A percentile compares a stretch with the other conserved stretches of the same genome.
These are phyloP conservation scores for Colletotrichum sp. DNA, from an alignment of 2,329 filamentous ascomycete species.

Conservation along the genomic window DNA sequence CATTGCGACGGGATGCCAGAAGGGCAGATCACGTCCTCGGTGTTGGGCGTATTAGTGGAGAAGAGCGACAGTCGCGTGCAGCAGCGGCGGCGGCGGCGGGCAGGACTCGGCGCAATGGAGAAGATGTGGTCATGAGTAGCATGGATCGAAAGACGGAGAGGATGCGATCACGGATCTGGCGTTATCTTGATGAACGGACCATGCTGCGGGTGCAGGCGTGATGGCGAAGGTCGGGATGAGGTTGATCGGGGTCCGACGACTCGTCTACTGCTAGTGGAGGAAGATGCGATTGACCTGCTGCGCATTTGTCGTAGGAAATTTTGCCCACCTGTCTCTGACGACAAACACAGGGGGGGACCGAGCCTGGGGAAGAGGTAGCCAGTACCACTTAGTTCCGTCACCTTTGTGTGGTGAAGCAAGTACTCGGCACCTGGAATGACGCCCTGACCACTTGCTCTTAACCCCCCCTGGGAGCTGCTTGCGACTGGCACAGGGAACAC, in stretches of 20 bases:
- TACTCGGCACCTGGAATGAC: background rate
- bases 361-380: constrained; percentile 27
- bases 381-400: constrained; percentile 19
- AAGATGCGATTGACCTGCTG: constrained; percentile 17
- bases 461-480: constrained; percentile 1
- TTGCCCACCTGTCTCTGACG: constrained; percentile 33
- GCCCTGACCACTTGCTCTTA: constrained; percentile 3
- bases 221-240: constrained; percentile 38
- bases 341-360: constrained; percentile 20
- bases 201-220: constrained; percentile 43
- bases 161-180: constrained; percentile 47
- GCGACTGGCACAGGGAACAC: constrained; percentile 3
- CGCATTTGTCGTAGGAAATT: constrained; percentile 34
- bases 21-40: constrained; percentile 16
- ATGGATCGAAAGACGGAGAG: constrained; percentile 38
- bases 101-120: constrained; percentile 49
- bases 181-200: constrained; percentile 50
- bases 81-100: constrained; percentile 28
- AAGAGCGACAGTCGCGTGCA: constrained; percentile 48
- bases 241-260: constrained; percentile 24
- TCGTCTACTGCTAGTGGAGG: constrained; percentile 16
- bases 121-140: constrained; percentile 47
- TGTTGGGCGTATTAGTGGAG: constrained; percentile 20
- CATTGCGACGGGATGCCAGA: constrained; percentile 46
- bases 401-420: background rate